phyloP scores from a whole-genome alignment of 331 rosid species.

The Telfairia occidentalis region DNA sequence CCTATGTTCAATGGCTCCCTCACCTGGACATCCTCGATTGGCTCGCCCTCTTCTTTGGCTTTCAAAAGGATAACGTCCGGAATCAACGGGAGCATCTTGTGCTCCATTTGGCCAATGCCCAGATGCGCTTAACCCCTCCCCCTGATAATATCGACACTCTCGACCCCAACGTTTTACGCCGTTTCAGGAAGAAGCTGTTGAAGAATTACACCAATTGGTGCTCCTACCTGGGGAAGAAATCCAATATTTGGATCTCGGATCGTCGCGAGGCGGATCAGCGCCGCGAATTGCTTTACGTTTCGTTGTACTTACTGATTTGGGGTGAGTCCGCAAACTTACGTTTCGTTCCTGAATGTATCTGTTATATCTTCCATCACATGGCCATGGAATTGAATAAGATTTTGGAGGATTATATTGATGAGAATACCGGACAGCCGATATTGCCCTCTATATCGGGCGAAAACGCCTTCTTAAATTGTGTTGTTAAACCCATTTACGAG shows the following conservation, averaged over 20 bases:
- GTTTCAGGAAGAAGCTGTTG: conserved; percentile 69
- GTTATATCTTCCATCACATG: conserved; percentile 82
- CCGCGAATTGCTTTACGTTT: conserved; percentile 83
- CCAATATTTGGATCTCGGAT: conserved; percentile 82
- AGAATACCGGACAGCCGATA: conserved; percentile 82
- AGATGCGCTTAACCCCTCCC: conserved; percentile 93
- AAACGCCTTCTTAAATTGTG: conserved; percentile 52
- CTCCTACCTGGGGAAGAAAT: conserved; percentile 76
- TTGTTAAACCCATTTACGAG: conserved; percentile 78
- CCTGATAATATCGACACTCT: conserved; percentile 83
- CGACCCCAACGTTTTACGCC: conserved; percentile 54
- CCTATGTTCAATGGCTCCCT: conserved; percentile 47
- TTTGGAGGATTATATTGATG: conserved; percentile 79
- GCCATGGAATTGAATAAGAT: conserved; percentile 76
- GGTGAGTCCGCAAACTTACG: conserved; percentile 91
- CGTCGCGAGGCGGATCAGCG: conserved; percentile 48
- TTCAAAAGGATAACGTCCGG: conserved; percentile 74
- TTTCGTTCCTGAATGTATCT: conserved; percentile 74
- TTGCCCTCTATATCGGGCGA: conserved; percentile 69
- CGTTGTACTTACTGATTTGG: conserved; percentile 73
- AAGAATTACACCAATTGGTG: conserved; percentile 74
- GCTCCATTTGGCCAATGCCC: conserved; percentile 93
- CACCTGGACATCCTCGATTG: conserved; percentile 84
- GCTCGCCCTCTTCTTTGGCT: conserved; percentile 75
- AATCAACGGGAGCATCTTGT: conserved; percentile 93